phyloP scores from a whole-genome alignment of 192 early-diverging fungal genomes.

The Mortierella hygrophila region DNA sequence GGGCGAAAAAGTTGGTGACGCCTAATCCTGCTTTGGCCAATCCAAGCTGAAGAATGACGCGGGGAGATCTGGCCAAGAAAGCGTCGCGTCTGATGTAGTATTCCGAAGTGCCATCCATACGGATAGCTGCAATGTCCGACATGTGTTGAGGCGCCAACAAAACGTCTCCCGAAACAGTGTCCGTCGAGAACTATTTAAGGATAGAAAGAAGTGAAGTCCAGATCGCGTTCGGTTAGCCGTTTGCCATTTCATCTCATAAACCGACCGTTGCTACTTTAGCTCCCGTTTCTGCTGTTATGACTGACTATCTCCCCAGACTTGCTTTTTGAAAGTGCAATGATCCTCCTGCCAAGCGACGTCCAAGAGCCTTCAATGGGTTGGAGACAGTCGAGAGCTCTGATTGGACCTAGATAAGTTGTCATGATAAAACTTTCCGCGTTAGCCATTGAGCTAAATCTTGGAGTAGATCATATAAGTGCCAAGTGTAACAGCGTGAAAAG shows the following conservation, averaged over 20 bases:
- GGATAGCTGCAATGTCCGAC: constrained; percentile 74
- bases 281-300: neutral
- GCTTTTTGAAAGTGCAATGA: constrained; percentile 53
- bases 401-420: constrained; percentile 20
- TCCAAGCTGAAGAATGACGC: constrained; percentile 64
- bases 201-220: neutral
- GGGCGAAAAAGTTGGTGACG: constrained; percentile 69
- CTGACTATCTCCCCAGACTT: neutral
- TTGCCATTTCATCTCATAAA: neutral
- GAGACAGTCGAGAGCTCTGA: constrained; percentile 47
- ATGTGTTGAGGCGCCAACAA: constrained; percentile 72
- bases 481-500: neutral
- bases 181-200: constrained; percentile 66
- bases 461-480: neutral
- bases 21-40: constrained; percentile 60
- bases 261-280: too few relatives aligned
- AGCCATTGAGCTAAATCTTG: neutral
- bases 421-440: neutral
- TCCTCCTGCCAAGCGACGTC: constrained; percentile 51
- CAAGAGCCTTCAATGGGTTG: constrained; percentile 52
- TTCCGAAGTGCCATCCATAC: constrained; percentile 66
- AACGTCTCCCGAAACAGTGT: constrained; percentile 68
- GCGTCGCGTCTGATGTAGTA: constrained; percentile 74
- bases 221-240: too few relatives aligned
- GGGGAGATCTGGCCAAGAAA: constrained; percentile 70